Base-by-base conservation (phyloP, 1,284 basidiomycete genomes). In the Porogramme epimiltina region DNA sequence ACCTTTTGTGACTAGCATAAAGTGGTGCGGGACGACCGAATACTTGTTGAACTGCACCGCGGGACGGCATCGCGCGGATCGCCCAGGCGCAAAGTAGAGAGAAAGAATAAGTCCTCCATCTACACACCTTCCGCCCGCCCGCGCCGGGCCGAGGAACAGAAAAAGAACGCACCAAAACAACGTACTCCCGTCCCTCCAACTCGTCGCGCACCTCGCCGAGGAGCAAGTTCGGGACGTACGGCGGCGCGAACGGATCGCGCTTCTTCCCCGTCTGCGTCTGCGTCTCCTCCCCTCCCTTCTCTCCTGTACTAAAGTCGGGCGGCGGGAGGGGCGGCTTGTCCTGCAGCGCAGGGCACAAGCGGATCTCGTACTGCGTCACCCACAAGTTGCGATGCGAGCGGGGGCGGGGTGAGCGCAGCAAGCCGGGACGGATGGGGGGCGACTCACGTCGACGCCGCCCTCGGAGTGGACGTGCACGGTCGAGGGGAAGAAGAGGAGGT, bases 1-100 rank as follows among this genome's bases (percentile, higher is more conserved):
- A 89, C 90, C 86, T 79, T 89, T 91, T 16, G 89, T 88, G 40
- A 89, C 82, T 45, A 95, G 68, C 19, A 95, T 74, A 63, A 95
- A 91, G 66, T 96, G 93, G 44, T 85, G 75, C 0, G 86, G 85
- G 16, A 91, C 79, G 9, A 95, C 81, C n/a, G 90, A 85, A 67
- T 82, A 95, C 66, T 92, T 93, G 71, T 93, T 93, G 60, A 93
- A 70, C 91, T 93, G 51, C 22, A 6, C 34, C 9, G 5, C 13
- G 9, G 13, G 42, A 23, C 10, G 11, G 16, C 18, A 39, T 11
- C 37, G 22, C 25, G 34, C 22, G 28, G 15, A 31, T 8, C 31
- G 18, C 43, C 37, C 25, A 8, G 20, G 19, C 20, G 20, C 13
- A 24, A 8, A 40, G 36, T 4, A 23, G 33, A 31, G 18, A 37